Evolutionary conservation across 371 early-diverging fungal species (phyloP), one percentile per base, ranked within the genome.

Genomic region (Nosema muscidifuracis): DNA sequence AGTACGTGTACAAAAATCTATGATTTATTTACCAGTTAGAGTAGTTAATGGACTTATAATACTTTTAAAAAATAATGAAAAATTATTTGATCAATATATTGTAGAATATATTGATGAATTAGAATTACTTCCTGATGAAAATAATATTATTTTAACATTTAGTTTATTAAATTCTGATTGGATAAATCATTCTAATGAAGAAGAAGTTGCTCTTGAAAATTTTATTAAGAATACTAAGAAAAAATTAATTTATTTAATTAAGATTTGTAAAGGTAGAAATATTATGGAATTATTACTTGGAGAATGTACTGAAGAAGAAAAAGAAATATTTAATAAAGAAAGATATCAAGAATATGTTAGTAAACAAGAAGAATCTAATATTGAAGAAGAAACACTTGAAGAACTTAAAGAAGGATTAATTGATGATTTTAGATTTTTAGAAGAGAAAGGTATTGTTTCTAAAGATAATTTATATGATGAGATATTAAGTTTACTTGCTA

Each of bases 21-120:
- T 86, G 13, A 88, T 96, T 6, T 89, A 89, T 77, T 89, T 94
- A 66, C 86, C 90, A 0, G 89, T 92, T 1, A 85, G 85, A 62
- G 94, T 93, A 79, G 87, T 94, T 69, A 90, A 90, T 79, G 87
- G 88, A 42, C 84, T 92, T 61, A 94, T 94, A 74, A 85, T 86
- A 63, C 86, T 87, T 72, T 73, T 96, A 26, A 86, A 89, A 42
- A 88, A 90, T 74, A 34, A 42, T 2, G 31, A 24, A n/a, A 18
- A 53, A 10, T 43, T 57, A 26, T 40, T 33, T 18, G 0, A 3
- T n/a, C 7, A 15, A 9, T 40, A 40, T 40, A 40, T 40, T 9
- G 22, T 18, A 18, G 55, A 53, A 3, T 53, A 15, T 24, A 20
- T 69, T 24, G 60, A 58, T 10, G 6, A 31, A 18, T 31, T 61